Evolutionary conservation across 2,329 filamentous ascomycete species (phyloP), one percentile per base, ranked within the genome.

Genomic region (Paracoccidioides lutzii): DNA sequence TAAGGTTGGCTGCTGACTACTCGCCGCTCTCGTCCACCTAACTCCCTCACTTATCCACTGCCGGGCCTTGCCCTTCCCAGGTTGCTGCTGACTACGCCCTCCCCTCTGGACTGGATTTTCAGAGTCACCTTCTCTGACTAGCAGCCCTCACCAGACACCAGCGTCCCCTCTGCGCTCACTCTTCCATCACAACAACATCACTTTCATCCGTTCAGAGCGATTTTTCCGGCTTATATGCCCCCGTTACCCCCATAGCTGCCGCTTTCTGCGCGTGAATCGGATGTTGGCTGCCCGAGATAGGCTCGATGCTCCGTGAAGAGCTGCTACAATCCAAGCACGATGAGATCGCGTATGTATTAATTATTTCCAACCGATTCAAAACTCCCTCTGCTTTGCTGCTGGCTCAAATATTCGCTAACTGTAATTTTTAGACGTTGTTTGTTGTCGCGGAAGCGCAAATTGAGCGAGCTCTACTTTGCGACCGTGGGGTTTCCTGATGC

Each of bases 391-490:
- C 7, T 12, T 40, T 56, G 53, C 45, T 58, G 52, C 61, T 57
- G 58, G 62, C 59, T 60, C 52, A 57, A 61, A 60, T 62, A 64
- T 60, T 69, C 62, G 67, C 70, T 72, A 61, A 73, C 63, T 64
- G 63, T 57, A 58, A 65, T 62, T 71, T 69, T 62, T 65, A 76
- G 74, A 70, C 71, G 69, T 67, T 76, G 75, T 80, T 81, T 87
- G 78, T 80, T 79, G 73, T 88, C 87, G 79, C 86, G 88, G 74
- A 93, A 94, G 81, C 84, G 88, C 73, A 94, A 94, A 79, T 80
- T 95, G 70, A 85, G 85, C 71, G 87, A 93, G 76, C 81, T 95
- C 66, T 95, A 87, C 77, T 81, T 87, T 79, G 84, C 87, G 77
- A 86, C 85, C 71, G 82, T 84, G 69, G 71, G 77, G 61, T 69